Evolutionary conservation across 2,329 filamentous ascomycete species (phyloP).

Genomic region (Penicillium aurantiogriseum): DNA sequence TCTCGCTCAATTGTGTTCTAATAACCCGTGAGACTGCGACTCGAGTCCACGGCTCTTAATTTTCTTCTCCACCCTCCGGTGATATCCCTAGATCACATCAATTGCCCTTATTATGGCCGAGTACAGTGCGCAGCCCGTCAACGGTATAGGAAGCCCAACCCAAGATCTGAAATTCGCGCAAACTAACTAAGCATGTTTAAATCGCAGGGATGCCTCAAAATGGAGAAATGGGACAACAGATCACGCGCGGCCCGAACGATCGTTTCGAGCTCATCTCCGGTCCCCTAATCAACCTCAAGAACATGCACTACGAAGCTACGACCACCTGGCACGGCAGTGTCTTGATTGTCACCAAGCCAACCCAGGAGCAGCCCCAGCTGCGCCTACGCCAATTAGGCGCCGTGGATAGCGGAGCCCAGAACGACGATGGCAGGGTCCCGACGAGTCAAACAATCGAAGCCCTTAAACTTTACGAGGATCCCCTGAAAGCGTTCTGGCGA

Average conservation of each 20-base stretch:
- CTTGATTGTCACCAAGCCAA: constrained; percentile 74
- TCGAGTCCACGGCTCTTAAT: constrained; percentile 4
- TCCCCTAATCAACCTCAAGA: constrained; percentile 51
- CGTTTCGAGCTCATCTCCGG: constrained; percentile 47
- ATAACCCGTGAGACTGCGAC: constrained; percentile 1
- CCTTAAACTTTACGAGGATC: constrained; percentile 61
- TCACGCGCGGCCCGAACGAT: constrained; percentile 14
- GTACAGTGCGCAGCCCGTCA: constrained; percentile 11
- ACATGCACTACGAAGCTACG: constrained; percentile 40
- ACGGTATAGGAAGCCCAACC: constrained; percentile 14
- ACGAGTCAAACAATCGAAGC: constrained; percentile 36
- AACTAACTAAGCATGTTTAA: constrained; percentile 1
- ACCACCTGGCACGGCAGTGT: constrained; percentile 78
- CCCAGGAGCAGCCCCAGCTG: constrained; percentile 62
- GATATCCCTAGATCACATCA: constrained; percentile 6
- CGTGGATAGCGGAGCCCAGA: constrained; percentile 25
- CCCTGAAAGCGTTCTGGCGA: constrained; percentile 58
- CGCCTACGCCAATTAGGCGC: constrained; percentile 42
- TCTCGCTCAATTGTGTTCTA: neutral
- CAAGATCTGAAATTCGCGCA: neutral
- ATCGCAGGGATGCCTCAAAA: constrained; percentile 22
- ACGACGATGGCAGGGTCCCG: constrained; percentile 12
- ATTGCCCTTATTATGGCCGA: constrained; percentile 20
- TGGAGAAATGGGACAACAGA: constrained; percentile 19
- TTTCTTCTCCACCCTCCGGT: neutral